Conservation (phyloP, 1,284 basidiomycete species). For the Cystobasidium slooffiae region DNA sequence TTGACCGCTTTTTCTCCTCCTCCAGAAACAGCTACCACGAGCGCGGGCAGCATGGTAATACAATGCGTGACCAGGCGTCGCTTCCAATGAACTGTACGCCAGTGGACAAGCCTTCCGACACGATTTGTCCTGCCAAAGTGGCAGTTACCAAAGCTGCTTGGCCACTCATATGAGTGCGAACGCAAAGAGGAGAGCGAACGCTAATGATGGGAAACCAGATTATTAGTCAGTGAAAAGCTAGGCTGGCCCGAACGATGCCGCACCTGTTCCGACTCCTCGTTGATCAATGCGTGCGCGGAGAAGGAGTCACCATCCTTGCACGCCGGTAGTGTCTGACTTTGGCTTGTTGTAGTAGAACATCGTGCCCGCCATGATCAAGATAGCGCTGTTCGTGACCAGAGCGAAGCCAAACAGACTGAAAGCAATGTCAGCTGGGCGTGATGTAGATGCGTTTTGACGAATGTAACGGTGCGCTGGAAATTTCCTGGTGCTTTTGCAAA, state of each 20-base stretch:
- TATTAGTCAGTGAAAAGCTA: background rate
- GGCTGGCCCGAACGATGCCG: slow-evolving; percentile 49
- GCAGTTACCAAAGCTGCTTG: slow-evolving; percentile 92
- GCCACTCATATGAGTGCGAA: slow-evolving; percentile 82
- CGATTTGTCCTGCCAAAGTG: slow-evolving; percentile 87
- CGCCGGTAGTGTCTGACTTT: slow-evolving; percentile 38
- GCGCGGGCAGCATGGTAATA: slow-evolving; percentile 81
- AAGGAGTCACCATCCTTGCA: slow-evolving; percentile 72
- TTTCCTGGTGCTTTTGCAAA: background rate
- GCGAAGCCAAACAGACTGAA: slow-evolving; percentile 69
- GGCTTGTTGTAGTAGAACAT: slow-evolving; percentile 71
- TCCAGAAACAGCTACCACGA: slow-evolving; percentile 75
- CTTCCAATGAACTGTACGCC: slow-evolving; percentile 63
- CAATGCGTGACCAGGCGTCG: slow-evolving; percentile 81
- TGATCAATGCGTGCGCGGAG: slow-evolving; percentile 77
- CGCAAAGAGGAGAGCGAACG: slow-evolving; percentile 81
- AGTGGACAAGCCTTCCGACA: slow-evolving; percentile 90
- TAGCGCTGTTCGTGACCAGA: slow-evolving; percentile 67
- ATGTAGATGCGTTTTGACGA: slow-evolving; percentile 67
- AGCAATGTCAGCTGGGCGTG: slow-evolving; percentile 70
- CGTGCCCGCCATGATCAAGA: slow-evolving; percentile 64
- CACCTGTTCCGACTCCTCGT: slow-evolving; percentile 69
- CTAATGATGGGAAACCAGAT: slow-evolving; percentile 59
- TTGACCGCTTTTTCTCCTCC: slow-evolving; percentile 78
- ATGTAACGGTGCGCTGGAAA: slow-evolving; percentile 5